These are phyloP conservation scores for Gleditsia sinensis DNA, from an alignment of 306 rosid species.

Conservation along the genomic window DNA sequence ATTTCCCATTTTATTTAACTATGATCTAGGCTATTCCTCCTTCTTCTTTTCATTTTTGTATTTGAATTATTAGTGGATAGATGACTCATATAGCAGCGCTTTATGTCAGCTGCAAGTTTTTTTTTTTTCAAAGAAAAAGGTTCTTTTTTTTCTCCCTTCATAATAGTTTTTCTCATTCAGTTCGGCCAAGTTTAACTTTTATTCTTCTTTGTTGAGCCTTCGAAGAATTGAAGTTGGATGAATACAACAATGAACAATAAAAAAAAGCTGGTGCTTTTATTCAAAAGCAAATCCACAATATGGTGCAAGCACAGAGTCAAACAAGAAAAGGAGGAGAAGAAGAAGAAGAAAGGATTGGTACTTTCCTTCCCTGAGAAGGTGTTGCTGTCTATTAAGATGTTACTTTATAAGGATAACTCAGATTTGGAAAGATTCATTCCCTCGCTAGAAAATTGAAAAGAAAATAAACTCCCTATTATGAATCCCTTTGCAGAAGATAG, in stretches of 20 bases:
- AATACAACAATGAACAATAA: slow-evolving; percentile 8
- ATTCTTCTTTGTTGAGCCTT: slow-evolving; percentile 11
- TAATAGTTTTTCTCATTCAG: background rate
- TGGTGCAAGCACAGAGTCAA: slow-evolving; percentile 40
- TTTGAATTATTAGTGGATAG: slow-evolving; percentile 43
- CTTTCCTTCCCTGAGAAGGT: slow-evolving; percentile 76
- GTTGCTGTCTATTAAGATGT: slow-evolving; percentile 33
- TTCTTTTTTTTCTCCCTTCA: slow-evolving; percentile 17
- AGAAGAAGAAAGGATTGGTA: slow-evolving; percentile 35
- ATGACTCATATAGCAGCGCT: slow-evolving; percentile 55
- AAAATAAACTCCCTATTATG: background rate
- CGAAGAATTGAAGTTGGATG: slow-evolving; percentile 22
- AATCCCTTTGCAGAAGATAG: slow-evolving; percentile 35
- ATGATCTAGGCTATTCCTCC: slow-evolving; percentile 5
- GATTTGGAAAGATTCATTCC: slow-evolving; percentile 19
- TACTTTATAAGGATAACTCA: too few relatives aligned
- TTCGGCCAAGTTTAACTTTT: background rate
- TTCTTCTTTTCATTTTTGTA: slow-evolving; percentile 8
- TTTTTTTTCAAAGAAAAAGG: slow-evolving; percentile 36
- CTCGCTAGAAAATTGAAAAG: slow-evolving; percentile 8
- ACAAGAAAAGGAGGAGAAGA: slow-evolving; percentile 30
- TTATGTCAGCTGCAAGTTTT: slow-evolving; percentile 31
- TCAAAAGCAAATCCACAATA: slow-evolving; percentile 35
- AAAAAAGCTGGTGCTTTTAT: background rate
- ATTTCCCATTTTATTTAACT: slow-evolving; percentile 17